These are phyloP conservation scores for Cylindrodendrum hubeiense DNA, from an alignment of 2,329 filamentous ascomycete genomes.

Conservation along the genomic window DNA sequence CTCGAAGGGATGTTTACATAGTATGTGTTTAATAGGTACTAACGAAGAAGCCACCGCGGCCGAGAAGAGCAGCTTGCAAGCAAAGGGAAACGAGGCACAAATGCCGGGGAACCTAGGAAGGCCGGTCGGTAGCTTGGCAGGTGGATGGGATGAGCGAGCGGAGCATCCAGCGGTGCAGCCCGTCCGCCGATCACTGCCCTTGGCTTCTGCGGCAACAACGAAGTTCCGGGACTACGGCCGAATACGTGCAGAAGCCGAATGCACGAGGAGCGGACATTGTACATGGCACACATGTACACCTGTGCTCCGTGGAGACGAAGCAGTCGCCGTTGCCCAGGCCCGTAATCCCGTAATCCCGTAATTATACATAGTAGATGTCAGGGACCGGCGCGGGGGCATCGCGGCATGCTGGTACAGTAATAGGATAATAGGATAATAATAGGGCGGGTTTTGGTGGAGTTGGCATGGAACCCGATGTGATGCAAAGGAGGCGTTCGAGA, in stretches of 20 bases:
- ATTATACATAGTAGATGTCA: not conserved
- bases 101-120: not conserved
- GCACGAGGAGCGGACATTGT: conserved; percentile 15
- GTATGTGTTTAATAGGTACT: not conserved
- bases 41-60: not conserved
- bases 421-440: not conserved
- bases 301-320: not conserved
- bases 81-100: not conserved
- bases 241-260: conserved; percentile 23
- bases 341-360: not conserved
- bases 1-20: not conserved
- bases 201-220: conserved; percentile 19
- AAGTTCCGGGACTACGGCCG: conserved; percentile 19
- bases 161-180: conserved; percentile 15
- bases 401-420: not conserved
- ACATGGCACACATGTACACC: conserved; percentile 1
- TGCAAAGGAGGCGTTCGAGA: conserved; percentile 24
- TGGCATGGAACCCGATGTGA: conserved; percentile 26
- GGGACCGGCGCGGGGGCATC: not conserved
- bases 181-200: conserved; percentile 26
- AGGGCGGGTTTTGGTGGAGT: conserved; percentile 10
- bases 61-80: not conserved
- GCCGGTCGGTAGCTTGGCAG: not conserved
- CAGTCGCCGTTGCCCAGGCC: not conserved
- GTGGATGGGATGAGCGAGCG: conserved; percentile 5